phyloP scores from a whole-genome alignment of 106 monocot species.

The Phalaenopsis aphrodite region DNA sequence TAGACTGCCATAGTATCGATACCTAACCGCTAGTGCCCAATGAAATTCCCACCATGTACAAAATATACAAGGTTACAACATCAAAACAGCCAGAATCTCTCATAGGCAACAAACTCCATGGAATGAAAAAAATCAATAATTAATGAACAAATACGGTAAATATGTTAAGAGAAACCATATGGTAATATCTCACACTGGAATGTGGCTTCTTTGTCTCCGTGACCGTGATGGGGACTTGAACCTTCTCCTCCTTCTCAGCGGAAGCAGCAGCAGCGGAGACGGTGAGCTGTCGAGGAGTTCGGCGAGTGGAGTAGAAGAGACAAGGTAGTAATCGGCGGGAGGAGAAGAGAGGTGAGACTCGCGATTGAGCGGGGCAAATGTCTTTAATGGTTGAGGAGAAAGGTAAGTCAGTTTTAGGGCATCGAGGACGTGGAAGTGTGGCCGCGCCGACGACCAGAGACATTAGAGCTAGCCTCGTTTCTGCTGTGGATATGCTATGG shows the following conservation, averaged over 20 bases:
- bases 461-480: conserved; percentile 7
- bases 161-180: background rate
- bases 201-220: conserved; percentile 54
- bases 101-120: background rate
- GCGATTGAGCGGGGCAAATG: background rate
- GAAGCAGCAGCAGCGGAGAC: conserved; percentile 11
- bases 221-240: conserved; percentile 36
- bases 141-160: background rate
- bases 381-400: background rate
- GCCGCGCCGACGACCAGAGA: conserved; percentile 13
- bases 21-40: background rate
- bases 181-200: conserved; percentile 42
- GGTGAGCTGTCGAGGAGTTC: conserved; percentile 8
- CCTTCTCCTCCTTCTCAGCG: conserved; percentile 18
- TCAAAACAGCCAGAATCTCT: background rate
- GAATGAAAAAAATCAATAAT: background rate
- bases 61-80: no score
- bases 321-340: conserved; percentile 8
- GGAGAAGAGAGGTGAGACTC: background rate
- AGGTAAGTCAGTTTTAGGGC: background rate
- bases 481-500: background rate
- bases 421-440: background rate
- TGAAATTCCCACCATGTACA: background rate
- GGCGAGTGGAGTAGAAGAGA: conserved; percentile 5
- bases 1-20: no score